A percentile compares a stretch with the other conserved stretches of the same genome.
phyloP scores from a whole-genome alignment of 495 filamentous ascomycete genomes.

The Penicillium roqueforti region DNA sequence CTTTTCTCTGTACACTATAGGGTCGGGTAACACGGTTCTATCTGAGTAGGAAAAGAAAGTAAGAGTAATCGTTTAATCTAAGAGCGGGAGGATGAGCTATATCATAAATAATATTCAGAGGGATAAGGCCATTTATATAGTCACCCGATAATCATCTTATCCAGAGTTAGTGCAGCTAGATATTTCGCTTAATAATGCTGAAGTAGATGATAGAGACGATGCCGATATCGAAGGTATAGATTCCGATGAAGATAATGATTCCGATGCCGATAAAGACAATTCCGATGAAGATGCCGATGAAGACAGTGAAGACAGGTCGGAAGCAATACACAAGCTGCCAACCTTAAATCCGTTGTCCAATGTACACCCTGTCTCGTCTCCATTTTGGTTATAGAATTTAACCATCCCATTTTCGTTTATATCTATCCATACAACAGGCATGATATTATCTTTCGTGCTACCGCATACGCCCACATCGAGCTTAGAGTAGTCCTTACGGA shows the following conservation, averaged over 20 bases:
- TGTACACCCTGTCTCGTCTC: constrained; percentile 2
- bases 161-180: neutral
- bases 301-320: neutral
- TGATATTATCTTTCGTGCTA: neutral
- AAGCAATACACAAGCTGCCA: constrained; percentile 7
- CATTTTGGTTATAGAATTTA: constrained; percentile 10
- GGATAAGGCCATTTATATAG: neutral
- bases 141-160: neutral
- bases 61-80: neutral
- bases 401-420: constrained; percentile 2
- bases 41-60: neutral
- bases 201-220: too few relatives aligned
- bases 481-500: neutral
- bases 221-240: too few relatives aligned
- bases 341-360: constrained; percentile 9
- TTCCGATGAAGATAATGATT: too few relatives aligned
- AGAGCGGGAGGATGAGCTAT: neutral
- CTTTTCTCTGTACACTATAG: neutral
- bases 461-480: neutral
- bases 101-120: neutral
- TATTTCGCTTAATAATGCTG: neutral
- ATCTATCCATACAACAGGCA: constrained; percentile 2
- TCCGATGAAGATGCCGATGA: neutral
- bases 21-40: too few relatives aligned
- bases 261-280: neutral